Evolutionary conservation across 441 rosid genomes (phyloP).

Genomic region (Bocquillonia castaneifolia): DNA sequence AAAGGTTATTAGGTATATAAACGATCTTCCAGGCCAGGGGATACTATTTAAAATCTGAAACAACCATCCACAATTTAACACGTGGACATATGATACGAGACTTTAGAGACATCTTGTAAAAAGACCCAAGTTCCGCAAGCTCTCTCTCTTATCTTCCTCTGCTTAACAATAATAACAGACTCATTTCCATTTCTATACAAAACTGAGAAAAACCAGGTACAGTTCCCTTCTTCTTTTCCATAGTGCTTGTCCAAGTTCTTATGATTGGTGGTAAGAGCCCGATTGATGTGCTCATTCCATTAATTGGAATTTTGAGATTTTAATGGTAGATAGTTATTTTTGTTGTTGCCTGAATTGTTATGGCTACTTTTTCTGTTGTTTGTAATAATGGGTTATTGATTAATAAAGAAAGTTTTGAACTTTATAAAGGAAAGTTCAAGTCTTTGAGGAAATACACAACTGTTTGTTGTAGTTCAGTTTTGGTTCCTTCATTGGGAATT

Average conservation of each 20-base stretch:
- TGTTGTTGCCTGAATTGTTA: conserved; percentile 23
- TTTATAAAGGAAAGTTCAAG: conserved; percentile 26
- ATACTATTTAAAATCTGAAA: too few species aligned
- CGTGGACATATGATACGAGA: not conserved
- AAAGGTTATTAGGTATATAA: too few species aligned
- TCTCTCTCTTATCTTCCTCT: conserved; percentile 9
- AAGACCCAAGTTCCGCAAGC: not conserved
- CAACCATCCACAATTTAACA: not conserved
- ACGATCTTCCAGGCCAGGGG: too few species aligned
- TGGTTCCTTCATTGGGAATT: conserved; percentile 26
- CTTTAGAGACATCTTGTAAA: not conserved
- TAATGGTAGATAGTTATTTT: not conserved
- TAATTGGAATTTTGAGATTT: conserved; percentile 19
- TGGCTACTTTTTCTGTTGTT: conserved; percentile 54
- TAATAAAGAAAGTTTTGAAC: conserved; percentile 26
- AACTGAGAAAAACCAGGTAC: conserved; percentile 7
- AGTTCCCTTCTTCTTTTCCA: not conserved
- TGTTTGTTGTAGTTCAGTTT: conserved; percentile 25
- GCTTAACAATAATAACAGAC: too few species aligned
- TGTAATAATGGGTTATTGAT: conserved; percentile 48
- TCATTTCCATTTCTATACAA: not conserved
- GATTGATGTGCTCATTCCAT: not conserved
- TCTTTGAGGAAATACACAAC: conserved; percentile 28
- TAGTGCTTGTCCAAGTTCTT: not conserved
- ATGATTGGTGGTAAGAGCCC: conserved; percentile 6